Evolutionary conservation across 768 basidiomycete species (phyloP), one percentile per base, ranked within the genome.

Genomic region (Leccinum variicolor): DNA sequence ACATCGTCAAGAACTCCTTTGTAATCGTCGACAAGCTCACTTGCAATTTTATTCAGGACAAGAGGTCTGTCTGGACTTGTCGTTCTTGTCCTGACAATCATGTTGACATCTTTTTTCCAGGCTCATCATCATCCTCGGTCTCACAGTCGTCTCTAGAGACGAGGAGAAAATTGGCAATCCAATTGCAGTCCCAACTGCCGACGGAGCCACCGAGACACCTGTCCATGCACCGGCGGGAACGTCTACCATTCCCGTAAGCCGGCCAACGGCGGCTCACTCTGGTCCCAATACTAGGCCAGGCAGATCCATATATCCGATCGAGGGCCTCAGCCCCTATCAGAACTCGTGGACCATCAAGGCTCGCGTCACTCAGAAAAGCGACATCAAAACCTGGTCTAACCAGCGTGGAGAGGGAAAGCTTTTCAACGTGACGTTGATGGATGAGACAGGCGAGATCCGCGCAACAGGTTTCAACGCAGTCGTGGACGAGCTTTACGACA

Each of bases 321-420:
- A 97, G 69, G 90, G 87, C 6, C 82, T 98, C 47, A 94, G 90
- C 67, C 96, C 96, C 9, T 98, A 98, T 66, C 94, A 97, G 74
- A 98, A 96, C 76, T 92, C 92, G 73, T 99, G 97, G 97, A 94
- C 92, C 10, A 96, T 98, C 79, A 94, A 94, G 71, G 96, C 92
- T 28, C 88, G 92, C 43, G 92, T 98, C 50, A 90, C 86, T 13
- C 84, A 90, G 60, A 98, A 96, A 72, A 84, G 84, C 1, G 97
- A 98, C 0, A 85, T 98, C 67, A 88, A 84, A 64, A 82, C 83
- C n/a, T 99, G 89, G 84, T 88, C 90, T 4, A 98, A 96, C 70
- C 77, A 81, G 58, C 80, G 85, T 11, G 97, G 97, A 31, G 97
- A 98, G 65, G 96, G 97, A 36, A 94, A 98, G 69, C 77, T 98